Percentiles rank a stretch among this genome's conserved stretches.
These are phyloP conservation scores for Reticulascus tulasneorum DNA, from an alignment of 2,329 filamentous ascomycete genomes.

Conservation along the genomic window DNA sequence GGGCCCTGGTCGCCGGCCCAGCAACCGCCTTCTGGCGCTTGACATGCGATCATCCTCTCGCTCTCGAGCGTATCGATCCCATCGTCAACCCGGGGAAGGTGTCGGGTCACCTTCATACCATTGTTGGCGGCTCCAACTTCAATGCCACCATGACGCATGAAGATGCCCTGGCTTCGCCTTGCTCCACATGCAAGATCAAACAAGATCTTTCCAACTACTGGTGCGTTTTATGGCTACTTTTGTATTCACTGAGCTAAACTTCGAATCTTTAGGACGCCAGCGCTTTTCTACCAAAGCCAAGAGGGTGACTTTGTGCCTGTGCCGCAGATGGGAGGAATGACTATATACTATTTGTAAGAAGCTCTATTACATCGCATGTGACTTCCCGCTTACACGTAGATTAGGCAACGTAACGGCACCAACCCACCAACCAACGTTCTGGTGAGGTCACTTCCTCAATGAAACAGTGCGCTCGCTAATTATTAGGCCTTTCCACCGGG, in stretches of 20 bases:
- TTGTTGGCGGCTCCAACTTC: conserved; percentile 60
- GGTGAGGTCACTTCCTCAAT: conserved; percentile 46
- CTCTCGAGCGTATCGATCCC: conserved; percentile 49
- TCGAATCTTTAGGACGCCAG: too few species aligned
- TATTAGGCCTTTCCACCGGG: conserved; percentile 60
- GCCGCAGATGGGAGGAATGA: conserved; percentile 9
- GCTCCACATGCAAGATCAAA: conserved; percentile 57
- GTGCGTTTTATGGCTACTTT: too few species aligned
- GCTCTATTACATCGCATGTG: neutral
- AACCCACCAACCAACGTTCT: conserved; percentile 30
- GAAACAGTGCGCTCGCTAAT: too few species aligned
- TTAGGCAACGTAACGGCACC: conserved; percentile 35
- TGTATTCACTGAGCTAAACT: too few species aligned
- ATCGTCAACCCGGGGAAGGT: conserved; percentile 50
- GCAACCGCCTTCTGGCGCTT: neutral
- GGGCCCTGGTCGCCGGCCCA: neutral
- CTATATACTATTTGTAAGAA: neutral
- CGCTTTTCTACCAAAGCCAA: conserved; percentile 42
- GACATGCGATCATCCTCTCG: neutral
- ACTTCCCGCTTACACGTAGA: too few species aligned
- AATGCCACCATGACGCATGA: conserved; percentile 47
- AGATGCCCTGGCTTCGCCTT: conserved; percentile 46
- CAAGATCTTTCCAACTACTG: conserved; percentile 63
- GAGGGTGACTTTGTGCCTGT: conserved; percentile 50
- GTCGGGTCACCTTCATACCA: conserved; percentile 54